Conservation (phyloP, 768 basidiomycete species). For the Tulasnella sp. region DNA sequence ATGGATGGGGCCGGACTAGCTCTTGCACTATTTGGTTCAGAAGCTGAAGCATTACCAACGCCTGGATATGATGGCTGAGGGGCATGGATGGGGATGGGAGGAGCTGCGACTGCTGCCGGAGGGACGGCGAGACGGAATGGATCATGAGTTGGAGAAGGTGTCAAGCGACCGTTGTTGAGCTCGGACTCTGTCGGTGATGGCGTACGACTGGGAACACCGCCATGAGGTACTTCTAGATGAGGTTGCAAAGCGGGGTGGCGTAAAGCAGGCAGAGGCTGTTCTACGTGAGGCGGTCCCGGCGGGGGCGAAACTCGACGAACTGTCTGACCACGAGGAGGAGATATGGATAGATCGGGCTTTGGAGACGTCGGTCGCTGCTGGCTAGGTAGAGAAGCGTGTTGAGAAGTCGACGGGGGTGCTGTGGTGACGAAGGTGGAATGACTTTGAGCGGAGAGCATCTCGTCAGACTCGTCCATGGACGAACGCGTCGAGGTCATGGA, state of each 20-base stretch:
- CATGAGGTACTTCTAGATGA: constrained; percentile 30
- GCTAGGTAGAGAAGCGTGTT: background rate
- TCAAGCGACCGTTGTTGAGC: constrained; percentile 17
- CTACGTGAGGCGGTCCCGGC: background rate
- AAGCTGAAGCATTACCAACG: constrained; percentile 7
- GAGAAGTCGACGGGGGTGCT: constrained; percentile 2
- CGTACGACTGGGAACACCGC: constrained; percentile 18
- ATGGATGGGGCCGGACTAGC: constrained; percentile 39
- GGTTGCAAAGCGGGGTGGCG: constrained; percentile 61
- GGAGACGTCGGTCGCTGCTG: background rate
- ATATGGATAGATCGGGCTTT: background rate
- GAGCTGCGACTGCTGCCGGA: constrained; percentile 9
- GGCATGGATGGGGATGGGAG: background rate
- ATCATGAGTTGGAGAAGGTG: constrained; percentile 15
- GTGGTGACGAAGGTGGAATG: constrained; percentile 4
- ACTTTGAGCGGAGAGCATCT: constrained; percentile 1
- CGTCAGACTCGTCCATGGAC: constrained; percentile 10
- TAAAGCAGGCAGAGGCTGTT: constrained; percentile 31
- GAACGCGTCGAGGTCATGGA: constrained; percentile 17
- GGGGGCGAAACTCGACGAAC: constrained; percentile 17
- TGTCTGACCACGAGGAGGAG: background rate
- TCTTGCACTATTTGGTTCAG: constrained; percentile 18
- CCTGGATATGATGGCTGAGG: background rate
- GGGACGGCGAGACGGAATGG: constrained; percentile 7
- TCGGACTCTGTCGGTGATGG: constrained; percentile 19